These are phyloP conservation scores for Yamadazyma diospyri DNA, from an alignment of 1,139 yeast species.

Conservation along the genomic window DNA sequence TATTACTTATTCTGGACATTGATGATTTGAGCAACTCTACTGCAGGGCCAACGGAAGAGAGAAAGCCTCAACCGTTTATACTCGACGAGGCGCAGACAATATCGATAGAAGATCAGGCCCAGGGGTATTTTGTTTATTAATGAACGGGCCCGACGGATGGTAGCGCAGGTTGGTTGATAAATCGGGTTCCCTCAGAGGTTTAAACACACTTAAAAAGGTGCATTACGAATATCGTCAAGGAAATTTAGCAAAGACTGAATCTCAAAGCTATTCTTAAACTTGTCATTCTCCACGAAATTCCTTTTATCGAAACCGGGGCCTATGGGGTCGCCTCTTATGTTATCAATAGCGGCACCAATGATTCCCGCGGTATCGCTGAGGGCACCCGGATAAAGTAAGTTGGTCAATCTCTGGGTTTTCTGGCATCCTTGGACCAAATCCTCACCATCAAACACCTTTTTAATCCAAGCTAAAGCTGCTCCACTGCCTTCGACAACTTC, in stretches of 20 bases:
- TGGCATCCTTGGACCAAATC: slow-evolving; percentile 26
- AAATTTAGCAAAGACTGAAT: slow-evolving; percentile 2
- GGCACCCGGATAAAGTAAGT: slow-evolving; percentile 24
- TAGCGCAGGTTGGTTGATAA: no score
- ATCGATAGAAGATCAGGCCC: no score
- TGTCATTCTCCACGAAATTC: background rate
- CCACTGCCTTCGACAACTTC: slow-evolving; percentile 26
- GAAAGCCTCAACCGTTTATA: no score
- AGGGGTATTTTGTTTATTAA: no score
- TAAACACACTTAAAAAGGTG: no score
- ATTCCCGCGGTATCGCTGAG: slow-evolving; percentile 6
- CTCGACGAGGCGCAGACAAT: no score
- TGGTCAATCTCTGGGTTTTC: slow-evolving; percentile 19
- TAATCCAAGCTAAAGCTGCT: slow-evolving; percentile 28
- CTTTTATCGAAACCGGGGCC: slow-evolving; percentile 10
- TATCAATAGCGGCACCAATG: slow-evolving; percentile 7
- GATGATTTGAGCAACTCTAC: no score
- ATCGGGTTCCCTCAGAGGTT: no score
- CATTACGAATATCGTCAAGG: no score
- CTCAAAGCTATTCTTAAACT: slow-evolving; percentile 2
- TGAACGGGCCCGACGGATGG: no score
- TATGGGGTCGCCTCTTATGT: slow-evolving; percentile 10
- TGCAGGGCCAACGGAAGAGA: no score
- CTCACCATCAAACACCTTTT: slow-evolving; percentile 18
- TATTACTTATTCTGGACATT: slow-evolving; percentile 2